These are phyloP conservation scores for Rhododendron mucronatum DNA, from an alignment of 148 eudicot species.

Conservation along the genomic window DNA sequence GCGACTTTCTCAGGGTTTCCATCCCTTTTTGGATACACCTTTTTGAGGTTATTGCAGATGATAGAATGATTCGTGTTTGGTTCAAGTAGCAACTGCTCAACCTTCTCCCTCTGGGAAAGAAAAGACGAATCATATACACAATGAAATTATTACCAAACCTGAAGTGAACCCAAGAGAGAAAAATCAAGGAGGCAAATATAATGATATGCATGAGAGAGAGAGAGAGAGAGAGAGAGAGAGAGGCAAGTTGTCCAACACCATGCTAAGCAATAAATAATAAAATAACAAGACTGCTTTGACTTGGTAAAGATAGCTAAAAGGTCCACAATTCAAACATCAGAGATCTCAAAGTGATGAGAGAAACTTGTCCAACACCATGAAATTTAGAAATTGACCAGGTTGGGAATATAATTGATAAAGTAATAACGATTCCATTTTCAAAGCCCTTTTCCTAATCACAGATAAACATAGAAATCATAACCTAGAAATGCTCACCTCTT, in stretches of 20 bases:
- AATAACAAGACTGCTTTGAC: background rate
- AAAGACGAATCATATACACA: background rate
- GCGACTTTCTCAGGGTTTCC: slow-evolving; percentile 90
- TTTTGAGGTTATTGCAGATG: slow-evolving; percentile 63
- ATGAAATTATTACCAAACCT: background rate
- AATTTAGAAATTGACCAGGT: background rate
- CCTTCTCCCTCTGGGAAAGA: slow-evolving; percentile 61
- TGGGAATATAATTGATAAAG: background rate
- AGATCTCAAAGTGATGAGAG: background rate
- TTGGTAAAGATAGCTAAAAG: background rate
- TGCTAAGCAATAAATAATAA: background rate
- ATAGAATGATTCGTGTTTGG: slow-evolving; percentile 46
- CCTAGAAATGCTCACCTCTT: slow-evolving; percentile 52
- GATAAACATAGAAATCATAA: background rate
- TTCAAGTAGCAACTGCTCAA: slow-evolving; percentile 59
- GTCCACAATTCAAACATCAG: background rate
- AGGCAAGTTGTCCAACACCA: background rate
- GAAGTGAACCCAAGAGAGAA: background rate
- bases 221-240: no score
- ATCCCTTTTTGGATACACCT: slow-evolving; percentile 78
- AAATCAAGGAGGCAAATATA: background rate
- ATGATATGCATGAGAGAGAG: background rate
- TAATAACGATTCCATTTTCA: background rate
- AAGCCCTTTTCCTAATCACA: background rate
- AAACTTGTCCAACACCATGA: background rate